Conservation (phyloP, 2,329 filamentous ascomycete species). For the Nemania diffusa region DNA sequence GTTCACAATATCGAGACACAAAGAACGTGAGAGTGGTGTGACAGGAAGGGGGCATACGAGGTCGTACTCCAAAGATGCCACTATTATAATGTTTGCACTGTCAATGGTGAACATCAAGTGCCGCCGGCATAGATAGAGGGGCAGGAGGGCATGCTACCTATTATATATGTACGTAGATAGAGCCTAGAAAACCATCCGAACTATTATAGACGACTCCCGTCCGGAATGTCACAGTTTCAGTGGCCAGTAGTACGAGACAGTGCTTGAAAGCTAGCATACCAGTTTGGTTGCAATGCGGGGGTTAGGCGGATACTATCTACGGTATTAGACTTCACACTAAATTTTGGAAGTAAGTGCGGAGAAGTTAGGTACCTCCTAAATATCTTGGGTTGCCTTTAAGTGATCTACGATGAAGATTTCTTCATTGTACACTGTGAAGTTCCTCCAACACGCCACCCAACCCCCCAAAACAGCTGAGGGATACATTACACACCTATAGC, state of each 20-base stretch:
- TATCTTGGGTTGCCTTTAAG: background rate
- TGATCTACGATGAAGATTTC: background rate
- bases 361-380: conserved; percentile 23
- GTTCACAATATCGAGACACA: conserved; percentile 11
- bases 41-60: background rate
- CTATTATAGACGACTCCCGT: background rate
- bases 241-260: conserved; percentile 12
- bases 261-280: conserved; percentile 7
- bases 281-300: conserved; percentile 30
- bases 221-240: conserved; percentile 17
- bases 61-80: conserved; percentile 9
- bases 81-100: background rate
- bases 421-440: conserved; percentile 11
- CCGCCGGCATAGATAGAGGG: background rate
- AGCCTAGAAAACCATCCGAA: conserved; percentile 14
- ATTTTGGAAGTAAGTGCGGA: conserved; percentile 5
- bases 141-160: background rate
- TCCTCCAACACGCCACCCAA: conserved; percentile 6
- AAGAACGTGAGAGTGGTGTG: background rate
- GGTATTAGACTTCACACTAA: background rate
- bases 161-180: no score
- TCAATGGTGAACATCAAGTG: background rate
- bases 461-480: background rate
- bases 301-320: conserved; percentile 18
- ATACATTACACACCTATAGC: background rate